Percentiles rank a stretch among this genome's conserved stretches.
Conservation (phyloP, 2,329 filamentous ascomycete genomes). For the Hypoxylon sp. region DNA sequence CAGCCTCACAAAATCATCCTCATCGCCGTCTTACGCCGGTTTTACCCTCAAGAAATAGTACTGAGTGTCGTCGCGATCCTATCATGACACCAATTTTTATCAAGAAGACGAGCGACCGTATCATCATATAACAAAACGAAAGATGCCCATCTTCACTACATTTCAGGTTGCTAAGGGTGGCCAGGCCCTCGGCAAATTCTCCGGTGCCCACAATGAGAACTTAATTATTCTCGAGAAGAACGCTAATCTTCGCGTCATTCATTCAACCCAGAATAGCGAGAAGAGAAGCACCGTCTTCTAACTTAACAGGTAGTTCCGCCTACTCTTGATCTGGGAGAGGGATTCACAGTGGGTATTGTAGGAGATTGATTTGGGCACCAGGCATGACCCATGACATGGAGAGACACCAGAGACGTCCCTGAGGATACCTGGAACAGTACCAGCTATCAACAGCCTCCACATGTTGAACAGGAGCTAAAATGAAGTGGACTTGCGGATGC, state of each 20-base stretch:
- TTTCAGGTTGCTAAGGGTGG: too few relatives aligned
- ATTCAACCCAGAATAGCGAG: too few relatives aligned
- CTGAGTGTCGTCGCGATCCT: background rate
- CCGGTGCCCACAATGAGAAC: too few relatives aligned
- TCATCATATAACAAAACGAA: background rate
- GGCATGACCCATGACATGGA: background rate
- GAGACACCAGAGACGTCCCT: background rate
- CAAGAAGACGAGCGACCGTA: slow-evolving; percentile 13
- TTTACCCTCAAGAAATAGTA: slow-evolving; percentile 7
- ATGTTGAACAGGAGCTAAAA: background rate
- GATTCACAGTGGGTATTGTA: background rate
- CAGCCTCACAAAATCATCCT: slow-evolving; percentile 11
- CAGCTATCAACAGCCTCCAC: background rate
- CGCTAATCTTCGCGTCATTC: too few relatives aligned
- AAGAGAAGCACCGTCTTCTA: too few relatives aligned
- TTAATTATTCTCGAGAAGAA: too few relatives aligned
- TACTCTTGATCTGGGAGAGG: too few relatives aligned
- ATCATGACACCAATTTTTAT: slow-evolving; percentile 1
- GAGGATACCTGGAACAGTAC: background rate
- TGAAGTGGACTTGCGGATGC: background rate
- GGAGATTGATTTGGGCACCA: background rate
- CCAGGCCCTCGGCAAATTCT: too few relatives aligned
- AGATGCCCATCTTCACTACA: too few relatives aligned
- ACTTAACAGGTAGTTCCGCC: too few relatives aligned
- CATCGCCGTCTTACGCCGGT: background rate